Base-by-base conservation (phyloP, 2,329 filamentous ascomycete species). In the Alternaria arborescens region DNA sequence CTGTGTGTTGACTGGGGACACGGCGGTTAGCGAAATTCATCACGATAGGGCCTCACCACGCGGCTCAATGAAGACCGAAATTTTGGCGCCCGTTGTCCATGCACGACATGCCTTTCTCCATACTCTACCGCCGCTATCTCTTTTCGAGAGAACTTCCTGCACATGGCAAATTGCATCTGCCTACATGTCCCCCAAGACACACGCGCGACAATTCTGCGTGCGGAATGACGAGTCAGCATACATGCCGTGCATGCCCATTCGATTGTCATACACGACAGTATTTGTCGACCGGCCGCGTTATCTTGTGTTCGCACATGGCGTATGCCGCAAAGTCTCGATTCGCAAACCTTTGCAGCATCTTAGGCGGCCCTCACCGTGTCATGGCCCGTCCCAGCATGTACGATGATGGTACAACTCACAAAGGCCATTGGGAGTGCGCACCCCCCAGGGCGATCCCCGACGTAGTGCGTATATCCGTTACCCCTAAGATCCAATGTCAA, bases 341-440 rank as follows among this genome's bases (percentile, higher is more conserved):
- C 16, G 52, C 32, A 14, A 16, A 28, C 32, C 24, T 52, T 32
- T 52, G 36, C 48, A 40, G 38, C 48, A 52, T 52, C 46, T 56
- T 46, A 18, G 28, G 52, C 52, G 42, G 8, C 24, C 24, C 24
- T 47, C 34, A 41, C 46, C 36, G 41, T 57, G 53, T 48, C 44
- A 60, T 38, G 43, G 44, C 32, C 48, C 44, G 42, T 41, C 26
- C 46, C 24, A 57, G 40, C 48, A 16, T 48, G 48, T 58, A 28
- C 43, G 18, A 42, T 52, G 36, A 42, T 52, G 36, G 40, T 41
- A 58, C 41, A 20, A 43, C 18, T 36, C 30, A 58, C 18, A 61
- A 42, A 43, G 36, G 22, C 50, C 34, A 7, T 52, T 42, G 53
- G 11, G 52, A 47, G 28, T 24, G 47, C 53, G 18, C 53, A 47